A percentile compares a stretch with the other conserved stretches of the same genome.
These are phyloP conservation scores for Heritiera fomes DNA, from an alignment of 345 rosid genomes.

Conservation along the genomic window DNA sequence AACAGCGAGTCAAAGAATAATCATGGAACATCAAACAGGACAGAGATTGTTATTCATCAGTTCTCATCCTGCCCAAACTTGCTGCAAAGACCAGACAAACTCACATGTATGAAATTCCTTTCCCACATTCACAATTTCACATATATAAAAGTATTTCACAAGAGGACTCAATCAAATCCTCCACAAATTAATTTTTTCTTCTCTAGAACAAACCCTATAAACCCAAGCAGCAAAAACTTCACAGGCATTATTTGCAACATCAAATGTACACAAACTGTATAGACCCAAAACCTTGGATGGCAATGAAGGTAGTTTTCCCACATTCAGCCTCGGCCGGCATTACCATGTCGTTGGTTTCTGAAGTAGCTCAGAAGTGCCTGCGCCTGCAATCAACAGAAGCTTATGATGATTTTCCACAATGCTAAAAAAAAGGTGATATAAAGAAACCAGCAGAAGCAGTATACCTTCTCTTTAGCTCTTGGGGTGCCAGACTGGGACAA, in stretches of 20 bases:
- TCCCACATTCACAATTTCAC: conserved; percentile 25
- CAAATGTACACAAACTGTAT: conserved; percentile 46
- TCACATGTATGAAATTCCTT: conserved; percentile 24
- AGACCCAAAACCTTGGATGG: conserved; percentile 30
- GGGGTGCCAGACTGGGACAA: conserved; percentile 85
- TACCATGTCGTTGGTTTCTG: conserved; percentile 77
- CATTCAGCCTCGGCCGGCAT: conserved; percentile 61
- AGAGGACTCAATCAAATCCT: conserved; percentile 30
- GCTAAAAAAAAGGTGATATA: background rate
- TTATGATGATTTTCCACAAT: background rate
- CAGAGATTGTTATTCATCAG: conserved; percentile 6
- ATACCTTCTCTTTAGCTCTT: conserved; percentile 92
- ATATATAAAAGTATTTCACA: conserved; percentile 15
- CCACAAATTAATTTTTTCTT: conserved; percentile 19
- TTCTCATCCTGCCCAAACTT: conserved; percentile 9
- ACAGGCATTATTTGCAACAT: conserved; percentile 40
- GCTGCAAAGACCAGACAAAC: background rate
- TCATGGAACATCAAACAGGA: conserved; percentile 2
- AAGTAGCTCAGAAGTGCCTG: conserved; percentile 76
- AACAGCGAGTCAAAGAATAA: background rate
- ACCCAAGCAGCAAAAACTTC: conserved; percentile 34
- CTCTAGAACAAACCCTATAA: conserved; percentile 36
- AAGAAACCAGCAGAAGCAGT: background rate
- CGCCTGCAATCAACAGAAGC: conserved; percentile 56
- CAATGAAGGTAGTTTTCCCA: conserved; percentile 13